These are phyloP conservation scores for Ophiorrhiza pumila DNA, from an alignment of 257 asterid genomes.

Conservation along the genomic window DNA sequence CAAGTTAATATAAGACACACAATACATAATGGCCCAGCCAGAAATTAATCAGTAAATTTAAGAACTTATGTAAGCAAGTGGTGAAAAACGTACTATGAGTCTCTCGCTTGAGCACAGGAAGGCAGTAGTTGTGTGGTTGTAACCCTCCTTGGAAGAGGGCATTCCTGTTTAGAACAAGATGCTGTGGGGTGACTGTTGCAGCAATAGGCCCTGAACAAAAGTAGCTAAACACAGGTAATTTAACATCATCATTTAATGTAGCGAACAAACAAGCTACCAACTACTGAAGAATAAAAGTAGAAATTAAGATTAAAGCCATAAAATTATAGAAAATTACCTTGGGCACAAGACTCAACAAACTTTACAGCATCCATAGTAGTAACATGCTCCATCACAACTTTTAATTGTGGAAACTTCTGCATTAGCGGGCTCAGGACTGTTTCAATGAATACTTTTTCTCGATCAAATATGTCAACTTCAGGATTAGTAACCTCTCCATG, in stretches of 20 bases:
- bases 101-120: conserved; percentile 91
- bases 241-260: not conserved
- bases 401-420: conserved; percentile 63
- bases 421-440: conserved; percentile 65
- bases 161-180: conserved; percentile 86
- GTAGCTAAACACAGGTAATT: not conserved
- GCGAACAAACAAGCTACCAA: not conserved
- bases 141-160: conserved; percentile 91
- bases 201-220: conserved; percentile 66
- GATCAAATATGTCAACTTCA: conserved; percentile 84
- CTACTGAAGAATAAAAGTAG: not conserved
- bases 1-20: too few relatives aligned
- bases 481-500: conserved; percentile 93
- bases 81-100: conserved; percentile 56
- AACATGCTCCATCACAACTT: conserved; percentile 95
- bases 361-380: conserved; percentile 86
- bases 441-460: conserved; percentile 86
- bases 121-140: conserved; percentile 90
- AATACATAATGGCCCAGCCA: not conserved
- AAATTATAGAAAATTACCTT: conserved; percentile 37
- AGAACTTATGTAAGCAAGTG: conserved; percentile 2
- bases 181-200: conserved; percentile 97
- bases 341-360: conserved; percentile 73
- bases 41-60: not conserved
- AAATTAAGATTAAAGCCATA: not conserved